phyloP scores from a whole-genome alignment of 768 basidiomycete genomes.

The Mrakia blollopis region DNA sequence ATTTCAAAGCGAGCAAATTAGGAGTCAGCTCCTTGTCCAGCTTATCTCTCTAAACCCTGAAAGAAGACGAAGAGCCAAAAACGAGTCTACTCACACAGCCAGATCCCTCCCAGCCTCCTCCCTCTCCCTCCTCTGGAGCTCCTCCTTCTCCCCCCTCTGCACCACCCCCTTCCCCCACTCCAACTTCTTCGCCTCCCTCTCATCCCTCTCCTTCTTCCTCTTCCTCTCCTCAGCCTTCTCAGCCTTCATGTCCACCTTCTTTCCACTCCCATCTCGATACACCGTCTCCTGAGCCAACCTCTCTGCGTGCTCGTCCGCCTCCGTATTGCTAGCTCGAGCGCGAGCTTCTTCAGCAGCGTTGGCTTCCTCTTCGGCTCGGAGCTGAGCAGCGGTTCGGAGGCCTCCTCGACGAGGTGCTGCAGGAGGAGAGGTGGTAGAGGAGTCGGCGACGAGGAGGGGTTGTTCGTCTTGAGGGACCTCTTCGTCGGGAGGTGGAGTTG shows the following conservation, averaged over 20 bases:
- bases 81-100: conserved; percentile 51
- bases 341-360: conserved; percentile 44
- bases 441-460: conserved; percentile 56
- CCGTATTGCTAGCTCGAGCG: conserved; percentile 35
- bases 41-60: not conserved
- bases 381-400: conserved; percentile 66
- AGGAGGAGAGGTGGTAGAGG: not conserved
- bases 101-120: conserved; percentile 63
- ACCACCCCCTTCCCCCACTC: conserved; percentile 97
- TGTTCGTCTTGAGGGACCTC: conserved; percentile 58
- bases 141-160: conserved; percentile 75
- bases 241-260: conserved; percentile 81
- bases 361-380: conserved; percentile 53
- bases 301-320: conserved; percentile 36
- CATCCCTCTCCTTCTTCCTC: conserved; percentile 71
- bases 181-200: conserved; percentile 79
- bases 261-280: conserved; percentile 83
- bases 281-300: conserved; percentile 72
- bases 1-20: not conserved
- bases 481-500: conserved; percentile 41
- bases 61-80: not conserved
- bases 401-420: conserved; percentile 54
- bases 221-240: conserved; percentile 78
- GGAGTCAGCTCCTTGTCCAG: not conserved
- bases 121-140: conserved; percentile 60